Evolutionary conservation across 768 basidiomycete genomes (phyloP).

Genomic region (Gelatoporia subvermispora): DNA sequence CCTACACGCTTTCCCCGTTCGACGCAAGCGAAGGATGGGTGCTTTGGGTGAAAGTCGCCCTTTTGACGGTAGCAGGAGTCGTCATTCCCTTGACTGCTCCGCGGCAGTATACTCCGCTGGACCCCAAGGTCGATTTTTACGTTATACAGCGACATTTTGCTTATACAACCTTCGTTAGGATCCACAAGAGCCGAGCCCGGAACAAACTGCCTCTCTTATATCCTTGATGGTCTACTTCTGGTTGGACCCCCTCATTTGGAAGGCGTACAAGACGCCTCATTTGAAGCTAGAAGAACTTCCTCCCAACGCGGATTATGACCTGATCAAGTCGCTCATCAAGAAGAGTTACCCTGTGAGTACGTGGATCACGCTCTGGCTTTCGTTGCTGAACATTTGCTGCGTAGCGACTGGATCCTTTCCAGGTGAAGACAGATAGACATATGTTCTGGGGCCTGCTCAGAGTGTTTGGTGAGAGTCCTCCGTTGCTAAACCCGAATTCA

Average conservation of each 20-base stretch:
- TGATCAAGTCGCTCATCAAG: slow-evolving; percentile 28
- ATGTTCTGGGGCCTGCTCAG: slow-evolving; percentile 22
- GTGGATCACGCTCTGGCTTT: neutral
- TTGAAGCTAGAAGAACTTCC: slow-evolving; percentile 40
- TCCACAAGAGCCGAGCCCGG: slow-evolving; percentile 20
- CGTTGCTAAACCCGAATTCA: too few relatives aligned
- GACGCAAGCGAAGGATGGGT: slow-evolving; percentile 44
- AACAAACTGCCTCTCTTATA: slow-evolving; percentile 26
- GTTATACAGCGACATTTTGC: neutral
- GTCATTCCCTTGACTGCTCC: slow-evolving; percentile 54
- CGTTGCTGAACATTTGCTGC: neutral
- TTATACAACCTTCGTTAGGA: slow-evolving; percentile 16
- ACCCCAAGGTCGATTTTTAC: slow-evolving; percentile 39
- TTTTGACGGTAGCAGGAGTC: slow-evolving; percentile 41
- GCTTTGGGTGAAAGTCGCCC: slow-evolving; percentile 51
- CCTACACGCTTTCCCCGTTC: slow-evolving; percentile 42
- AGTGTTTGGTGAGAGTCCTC: slow-evolving; percentile 12
- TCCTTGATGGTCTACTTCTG: slow-evolving; percentile 44
- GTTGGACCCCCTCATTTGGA: slow-evolving; percentile 46
- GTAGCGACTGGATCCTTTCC: slow-evolving; percentile 29
- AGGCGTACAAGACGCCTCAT: slow-evolving; percentile 40
- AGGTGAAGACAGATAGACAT: slow-evolving; percentile 15
- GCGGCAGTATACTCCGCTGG: slow-evolving; percentile 51
- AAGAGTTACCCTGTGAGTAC: slow-evolving; percentile 28
- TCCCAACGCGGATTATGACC: slow-evolving; percentile 44